Evolutionary conservation across 176 grass and related monocot genomes (phyloP), one percentile per base, ranked within the genome.

Genomic region (Eleusine coracana): DNA sequence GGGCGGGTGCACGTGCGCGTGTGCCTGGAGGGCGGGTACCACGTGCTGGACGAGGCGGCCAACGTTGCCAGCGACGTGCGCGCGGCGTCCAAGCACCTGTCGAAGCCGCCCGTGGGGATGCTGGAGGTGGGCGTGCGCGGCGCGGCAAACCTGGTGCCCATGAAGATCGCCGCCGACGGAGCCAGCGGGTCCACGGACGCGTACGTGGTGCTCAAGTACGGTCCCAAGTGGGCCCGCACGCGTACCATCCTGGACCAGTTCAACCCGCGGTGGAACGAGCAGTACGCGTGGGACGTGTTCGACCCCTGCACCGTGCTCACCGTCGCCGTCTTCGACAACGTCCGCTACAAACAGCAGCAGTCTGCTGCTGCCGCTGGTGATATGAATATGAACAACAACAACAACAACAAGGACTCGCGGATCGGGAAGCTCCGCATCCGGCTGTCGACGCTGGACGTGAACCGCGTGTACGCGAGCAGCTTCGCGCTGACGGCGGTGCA

Each of bases 211-310:
- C 86, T 96, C 87, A 99, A 99, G 74, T 99, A 96, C 60, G 96
- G 96, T 0, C 96, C 93, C 14, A 99, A 99, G 65, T 99, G 96
- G 96, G 91, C 96, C 6, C 93, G 96, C 58, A 99, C 93, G 1
- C 93, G 96, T 66, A 96, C 96, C 74, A 94, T 99, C 64, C 78
- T 96, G 7, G 96, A 99, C 70, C 87, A 99, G 80, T 99, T 99
- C 91, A 99, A 99, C 81, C 93, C 96, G 14, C 88, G 91, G 52
- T 99, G 96, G 96, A 99, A 99, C 74, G 93, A 99, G 87, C 96
- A 99, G 93, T 96, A 94, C 65, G 91, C 93, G 6, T 99, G 96
- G 96, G 96, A 99, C 83, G 96, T 99, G 5, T 99, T 96, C 80
- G 96, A 99, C 60, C 96, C 93, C 8, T 99, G 96, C 87, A 99